phyloP scores from a whole-genome alignment of 192 early-diverging fungal species.

The Paraglomus brasilianum region DNA sequence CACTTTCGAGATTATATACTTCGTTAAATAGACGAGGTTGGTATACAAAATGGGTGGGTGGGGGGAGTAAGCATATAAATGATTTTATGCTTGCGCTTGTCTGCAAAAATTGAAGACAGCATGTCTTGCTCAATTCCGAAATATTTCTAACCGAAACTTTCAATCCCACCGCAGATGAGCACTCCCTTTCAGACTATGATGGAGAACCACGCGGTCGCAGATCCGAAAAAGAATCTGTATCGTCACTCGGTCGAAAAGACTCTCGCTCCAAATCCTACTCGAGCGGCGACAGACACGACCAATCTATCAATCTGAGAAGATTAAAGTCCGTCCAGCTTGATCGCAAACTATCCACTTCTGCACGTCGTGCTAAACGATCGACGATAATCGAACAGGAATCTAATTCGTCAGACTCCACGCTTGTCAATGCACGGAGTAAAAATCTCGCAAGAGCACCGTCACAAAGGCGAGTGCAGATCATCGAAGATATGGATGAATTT shows the following conservation, averaged over 20 bases:
- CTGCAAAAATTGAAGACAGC: too few species aligned
- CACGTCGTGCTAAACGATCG: conserved; percentile 49
- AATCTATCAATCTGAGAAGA: conserved; percentile 54
- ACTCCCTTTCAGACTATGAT: conserved; percentile 15
- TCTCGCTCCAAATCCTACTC: conserved; percentile 50
- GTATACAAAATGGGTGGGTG: not conserved
- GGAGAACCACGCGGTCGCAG: conserved; percentile 3
- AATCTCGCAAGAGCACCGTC: conserved; percentile 25
- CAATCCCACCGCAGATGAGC: not conserved
- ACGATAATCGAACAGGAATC: conserved; percentile 52
- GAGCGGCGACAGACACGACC: conserved; percentile 42
- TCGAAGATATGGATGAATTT: conserved; percentile 8
- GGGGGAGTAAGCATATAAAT: not conserved
- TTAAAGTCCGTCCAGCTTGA: conserved; percentile 58
- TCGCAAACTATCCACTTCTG: conserved; percentile 49
- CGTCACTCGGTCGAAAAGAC: conserved; percentile 40
- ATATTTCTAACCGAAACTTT: not conserved
- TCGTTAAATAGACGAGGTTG: conserved; percentile 59
- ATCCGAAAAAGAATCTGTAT: not conserved
- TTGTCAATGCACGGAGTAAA: not conserved
- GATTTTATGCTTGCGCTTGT: not conserved
- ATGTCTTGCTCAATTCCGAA: not conserved
- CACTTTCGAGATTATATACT: conserved; percentile 76
- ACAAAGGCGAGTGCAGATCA: conserved; percentile 20
- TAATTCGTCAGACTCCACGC: not conserved